phyloP scores from a whole-genome alignment of 441 rosid species.

The Adansonia gregorii region DNA sequence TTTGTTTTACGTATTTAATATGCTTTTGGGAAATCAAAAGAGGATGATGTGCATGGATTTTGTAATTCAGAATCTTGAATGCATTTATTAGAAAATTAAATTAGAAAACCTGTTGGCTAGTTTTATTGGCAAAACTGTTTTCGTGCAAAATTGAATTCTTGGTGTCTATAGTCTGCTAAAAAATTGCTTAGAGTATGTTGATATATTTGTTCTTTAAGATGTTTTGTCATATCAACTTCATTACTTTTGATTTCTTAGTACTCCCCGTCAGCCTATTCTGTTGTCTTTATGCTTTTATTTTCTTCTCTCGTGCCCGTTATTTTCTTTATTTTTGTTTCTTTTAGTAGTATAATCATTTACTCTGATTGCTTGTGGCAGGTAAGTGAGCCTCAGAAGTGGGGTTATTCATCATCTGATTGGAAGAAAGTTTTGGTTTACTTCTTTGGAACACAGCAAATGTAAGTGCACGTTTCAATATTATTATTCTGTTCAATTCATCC shows the following conservation, averaged over 20 bases:
- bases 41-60: not conserved
- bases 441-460: constrained; percentile 99
- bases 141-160: not conserved
- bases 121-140: constrained; percentile 11
- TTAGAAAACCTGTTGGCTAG: not conserved
- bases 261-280: not conserved
- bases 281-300: not conserved
- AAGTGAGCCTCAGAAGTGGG: constrained; percentile 97
- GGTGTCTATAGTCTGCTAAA: not conserved
- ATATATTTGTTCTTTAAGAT: not conserved
- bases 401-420: constrained; percentile 80
- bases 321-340: constrained; percentile 12
- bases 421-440: constrained; percentile 93
- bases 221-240: not conserved
- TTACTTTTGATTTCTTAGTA: not conserved
- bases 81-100: not conserved
- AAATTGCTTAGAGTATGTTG: not conserved
- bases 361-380: constrained; percentile 59
- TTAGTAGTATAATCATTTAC: not conserved
- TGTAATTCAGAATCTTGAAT: constrained; percentile 10
- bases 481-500: not conserved
- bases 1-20: not conserved
- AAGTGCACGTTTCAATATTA: constrained; percentile 39
- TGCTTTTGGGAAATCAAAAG: not conserved
- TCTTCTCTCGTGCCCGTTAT: not conserved